These are phyloP conservation scores for Neofusicoccum ribis DNA, from an alignment of 2,329 filamentous ascomycete species.

Conservation along the genomic window DNA sequence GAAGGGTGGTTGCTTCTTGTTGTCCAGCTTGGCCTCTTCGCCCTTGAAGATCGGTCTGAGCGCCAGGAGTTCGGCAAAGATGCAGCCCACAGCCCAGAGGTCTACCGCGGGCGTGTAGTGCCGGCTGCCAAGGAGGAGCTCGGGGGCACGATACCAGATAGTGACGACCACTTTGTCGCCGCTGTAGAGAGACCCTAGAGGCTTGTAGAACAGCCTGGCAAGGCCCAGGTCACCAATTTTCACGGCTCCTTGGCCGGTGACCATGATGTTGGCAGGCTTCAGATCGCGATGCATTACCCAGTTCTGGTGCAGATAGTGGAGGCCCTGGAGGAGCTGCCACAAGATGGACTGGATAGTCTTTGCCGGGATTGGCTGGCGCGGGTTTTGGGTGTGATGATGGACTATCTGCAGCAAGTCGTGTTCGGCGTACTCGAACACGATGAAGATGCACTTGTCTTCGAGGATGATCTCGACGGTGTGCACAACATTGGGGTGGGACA, in stretches of 20 bases:
- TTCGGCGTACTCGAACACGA: constrained; percentile 98
- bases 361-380: constrained; percentile 83
- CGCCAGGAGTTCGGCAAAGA: constrained; percentile 90
- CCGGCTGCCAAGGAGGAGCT: constrained; percentile 85
- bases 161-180: constrained; percentile 98
- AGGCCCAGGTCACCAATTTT: constrained; percentile 94
- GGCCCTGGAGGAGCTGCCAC: constrained; percentile 91
- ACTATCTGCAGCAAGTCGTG: constrained; percentile 98
- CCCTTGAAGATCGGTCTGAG: constrained; percentile 96
- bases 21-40: constrained; percentile 98
- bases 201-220: constrained; percentile 90
- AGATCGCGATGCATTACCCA: constrained; percentile 97
- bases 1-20: constrained; percentile 95
- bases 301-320: constrained; percentile 91
- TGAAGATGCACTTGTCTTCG: constrained; percentile 98
- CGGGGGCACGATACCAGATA: constrained; percentile 97
- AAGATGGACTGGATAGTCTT: constrained; percentile 89
- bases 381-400: constrained; percentile 90
- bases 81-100: constrained; percentile 96
- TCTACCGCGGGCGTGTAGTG: constrained; percentile 98
- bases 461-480: constrained; percentile 92
- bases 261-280: constrained; percentile 98
- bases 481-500: constrained; percentile 86
- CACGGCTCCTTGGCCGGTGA: constrained; percentile 84
- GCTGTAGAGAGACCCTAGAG: constrained; percentile 83